Evolutionary conservation across 371 early-diverging fungal species (phyloP), one percentile per base, ranked within the genome.

Genomic region (Rhizopus delemar): DNA sequence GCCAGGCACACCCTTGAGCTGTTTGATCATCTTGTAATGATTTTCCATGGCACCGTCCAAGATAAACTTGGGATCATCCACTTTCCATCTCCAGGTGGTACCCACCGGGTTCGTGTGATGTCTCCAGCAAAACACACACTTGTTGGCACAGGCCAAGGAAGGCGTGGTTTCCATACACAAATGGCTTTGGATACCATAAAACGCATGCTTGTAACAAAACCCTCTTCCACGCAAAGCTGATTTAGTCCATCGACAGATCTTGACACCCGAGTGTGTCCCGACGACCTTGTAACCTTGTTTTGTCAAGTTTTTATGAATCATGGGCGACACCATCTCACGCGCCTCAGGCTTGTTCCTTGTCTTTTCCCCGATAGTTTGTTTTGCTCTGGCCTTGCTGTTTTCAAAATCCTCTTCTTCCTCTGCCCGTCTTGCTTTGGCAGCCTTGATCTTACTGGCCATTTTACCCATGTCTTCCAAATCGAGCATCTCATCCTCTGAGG

Each of bases 241-340:
- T 69, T 90, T 92, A 8, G 90, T 92, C 93, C 90, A 92, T 38
- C 90, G 83, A 69, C 91, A 90, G 50, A 92, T 84, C 74, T 91
- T 92, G 36, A 92, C 91, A 33, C 90, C 91, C 4, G 86, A 87
- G 66, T 92, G 91, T 5, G 88, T 65, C 34, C 90, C 91, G 46
- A 92, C 81, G 39, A 91, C 84, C 68, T 89, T 90, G 68, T 92
- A 91, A 2, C 91, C 89, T 70, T 91, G 90, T 66, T 92, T 91
- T 33, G 87, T 88, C 51, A 90, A 73, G 31, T 84, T 85, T 55
- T 89, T 86, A 59, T 85, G 77, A 41, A 91, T 71, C 75, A 85
- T 83, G 9, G 90, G 90, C 1, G 87, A 90, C 8, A 91, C 87
- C 91, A 92, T 92, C 51, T 83, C 89, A 43, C 88, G 84, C 11